These are phyloP conservation scores for Mycosphaerella sp. DNA, from an alignment of 2,329 filamentous ascomycete species.

Conservation along the genomic window DNA sequence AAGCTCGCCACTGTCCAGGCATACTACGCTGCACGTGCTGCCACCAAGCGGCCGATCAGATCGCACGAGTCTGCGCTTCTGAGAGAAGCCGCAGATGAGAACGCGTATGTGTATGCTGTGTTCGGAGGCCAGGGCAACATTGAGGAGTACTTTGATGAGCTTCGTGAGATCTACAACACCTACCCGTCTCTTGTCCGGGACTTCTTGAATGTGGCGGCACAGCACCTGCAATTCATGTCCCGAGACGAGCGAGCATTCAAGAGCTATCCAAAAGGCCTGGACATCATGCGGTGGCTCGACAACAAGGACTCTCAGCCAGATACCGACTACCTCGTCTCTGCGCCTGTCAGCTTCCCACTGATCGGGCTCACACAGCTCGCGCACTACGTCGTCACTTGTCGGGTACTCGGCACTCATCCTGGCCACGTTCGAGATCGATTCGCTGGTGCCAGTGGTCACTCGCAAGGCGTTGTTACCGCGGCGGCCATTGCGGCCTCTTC, in stretches of 20 bases:
- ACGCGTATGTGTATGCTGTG: slow-evolving; percentile 83
- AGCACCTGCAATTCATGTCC: slow-evolving; percentile 78
- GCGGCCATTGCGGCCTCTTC: slow-evolving; percentile 84
- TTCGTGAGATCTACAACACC: slow-evolving; percentile 82
- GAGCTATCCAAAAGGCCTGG: slow-evolving; percentile 93
- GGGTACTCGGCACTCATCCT: slow-evolving; percentile 80
- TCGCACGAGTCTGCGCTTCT: slow-evolving; percentile 90
- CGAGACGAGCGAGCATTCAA: slow-evolving; percentile 83
- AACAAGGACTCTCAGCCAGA: slow-evolving; percentile 86
- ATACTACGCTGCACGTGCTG: slow-evolving; percentile 85
- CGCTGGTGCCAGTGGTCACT: slow-evolving; percentile 88
- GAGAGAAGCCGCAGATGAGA: slow-evolving; percentile 75
- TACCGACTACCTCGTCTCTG: slow-evolving; percentile 87
- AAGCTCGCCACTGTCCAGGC: slow-evolving; percentile 82
- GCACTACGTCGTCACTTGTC: slow-evolving; percentile 92
- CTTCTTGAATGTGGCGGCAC: slow-evolving; percentile 71
- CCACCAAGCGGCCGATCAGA: slow-evolving; percentile 78
- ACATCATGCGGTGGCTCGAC: slow-evolving; percentile 89
- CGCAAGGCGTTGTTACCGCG: slow-evolving; percentile 90
- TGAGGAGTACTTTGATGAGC: slow-evolving; percentile 98
- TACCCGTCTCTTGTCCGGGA: slow-evolving; percentile 89
- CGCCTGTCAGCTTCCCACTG: slow-evolving; percentile 89
- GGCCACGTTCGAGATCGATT: slow-evolving; percentile 80
- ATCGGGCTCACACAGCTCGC: slow-evolving; percentile 95
- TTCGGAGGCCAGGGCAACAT: slow-evolving; percentile 98